Conservation (phyloP, 2,329 filamentous ascomycete genomes). For the Orbilia oligospora region DNA sequence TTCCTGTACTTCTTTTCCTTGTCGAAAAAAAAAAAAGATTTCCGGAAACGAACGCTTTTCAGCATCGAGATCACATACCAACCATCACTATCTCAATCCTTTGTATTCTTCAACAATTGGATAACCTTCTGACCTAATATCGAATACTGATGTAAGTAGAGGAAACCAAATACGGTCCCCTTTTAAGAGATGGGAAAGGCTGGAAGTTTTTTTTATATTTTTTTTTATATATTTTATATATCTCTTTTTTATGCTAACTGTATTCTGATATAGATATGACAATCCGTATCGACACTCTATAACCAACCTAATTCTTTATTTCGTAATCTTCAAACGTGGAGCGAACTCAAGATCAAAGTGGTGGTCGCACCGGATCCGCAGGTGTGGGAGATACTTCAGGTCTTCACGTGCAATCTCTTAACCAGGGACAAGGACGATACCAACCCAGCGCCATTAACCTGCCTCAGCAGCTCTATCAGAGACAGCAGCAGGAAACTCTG, state of each 20-base stretch:
- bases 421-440: slow-evolving; percentile 58
- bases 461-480: slow-evolving; percentile 56
- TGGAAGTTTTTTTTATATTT: neutral
- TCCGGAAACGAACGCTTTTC: slow-evolving; percentile 32
- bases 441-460: slow-evolving; percentile 48
- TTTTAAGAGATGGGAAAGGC: neutral
- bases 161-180: neutral
- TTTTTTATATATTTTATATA: no score
- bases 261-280: slow-evolving; percentile 24
- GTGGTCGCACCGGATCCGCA: slow-evolving; percentile 60
- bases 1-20: neutral
- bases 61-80: slow-evolving; percentile 14
- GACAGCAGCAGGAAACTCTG: slow-evolving; percentile 58
- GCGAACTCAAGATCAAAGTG: slow-evolving; percentile 60
- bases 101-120: slow-evolving; percentile 21
- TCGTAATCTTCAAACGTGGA: slow-evolving; percentile 54
- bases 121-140: slow-evolving; percentile 15
- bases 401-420: slow-evolving; percentile 59
- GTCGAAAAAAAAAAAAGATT: slow-evolving; percentile 7
- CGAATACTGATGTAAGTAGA: slow-evolving; percentile 44
- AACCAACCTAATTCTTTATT: slow-evolving; percentile 31
- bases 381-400: slow-evolving; percentile 58
- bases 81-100: neutral
- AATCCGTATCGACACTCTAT: slow-evolving; percentile 43
- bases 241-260: neutral